phyloP scores from a whole-genome alignment of 176 grass and related monocot species.

The Oryza coarctata region DNA sequence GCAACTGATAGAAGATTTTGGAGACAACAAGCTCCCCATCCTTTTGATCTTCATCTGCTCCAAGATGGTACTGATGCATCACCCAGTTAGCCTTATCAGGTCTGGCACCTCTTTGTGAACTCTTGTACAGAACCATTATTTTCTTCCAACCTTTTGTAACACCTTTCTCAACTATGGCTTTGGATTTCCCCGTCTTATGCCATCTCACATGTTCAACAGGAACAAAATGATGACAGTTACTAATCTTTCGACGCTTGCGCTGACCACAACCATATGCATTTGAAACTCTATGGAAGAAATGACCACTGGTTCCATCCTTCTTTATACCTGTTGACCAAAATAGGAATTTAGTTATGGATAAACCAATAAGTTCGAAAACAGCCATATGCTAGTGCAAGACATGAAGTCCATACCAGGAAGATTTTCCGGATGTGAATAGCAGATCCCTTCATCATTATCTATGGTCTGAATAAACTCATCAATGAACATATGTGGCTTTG shows the following conservation, averaged over 20 bases:
- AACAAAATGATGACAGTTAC: constrained; percentile 1
- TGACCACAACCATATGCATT: constrained; percentile 75
- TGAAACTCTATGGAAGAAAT: constrained; percentile 81
- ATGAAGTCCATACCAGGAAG: constrained; percentile 60
- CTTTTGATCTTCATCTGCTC: constrained; percentile 66
- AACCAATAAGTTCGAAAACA: constrained; percentile 18
- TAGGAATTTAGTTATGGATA: constrained; percentile 5
- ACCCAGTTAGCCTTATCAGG: constrained; percentile 73
- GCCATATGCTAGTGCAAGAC: neutral
- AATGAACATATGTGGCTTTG: constrained; percentile 62
- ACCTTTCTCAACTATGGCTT: constrained; percentile 51
- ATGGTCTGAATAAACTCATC: constrained; percentile 90
- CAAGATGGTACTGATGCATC: constrained; percentile 94
- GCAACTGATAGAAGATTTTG: constrained; percentile 68
- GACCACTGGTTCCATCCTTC: constrained; percentile 58
- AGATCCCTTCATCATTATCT: constrained; percentile 66
- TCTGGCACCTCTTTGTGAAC: constrained; percentile 44
- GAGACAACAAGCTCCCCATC: constrained; percentile 68
- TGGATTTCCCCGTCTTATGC: constrained; percentile 91
- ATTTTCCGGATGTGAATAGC: constrained; percentile 85
- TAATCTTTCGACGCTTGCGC: constrained; percentile 71
- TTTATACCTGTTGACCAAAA: constrained; percentile 48
- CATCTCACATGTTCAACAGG: constrained; percentile 62
- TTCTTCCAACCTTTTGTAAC: constrained; percentile 87
- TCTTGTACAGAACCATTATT: constrained; percentile 88